Percentiles rank a stretch among this genome's conserved stretches.
These are phyloP conservation scores for Tetrapisispora iriomotensis DNA, from an alignment of 805 yeast species.

Conservation along the genomic window DNA sequence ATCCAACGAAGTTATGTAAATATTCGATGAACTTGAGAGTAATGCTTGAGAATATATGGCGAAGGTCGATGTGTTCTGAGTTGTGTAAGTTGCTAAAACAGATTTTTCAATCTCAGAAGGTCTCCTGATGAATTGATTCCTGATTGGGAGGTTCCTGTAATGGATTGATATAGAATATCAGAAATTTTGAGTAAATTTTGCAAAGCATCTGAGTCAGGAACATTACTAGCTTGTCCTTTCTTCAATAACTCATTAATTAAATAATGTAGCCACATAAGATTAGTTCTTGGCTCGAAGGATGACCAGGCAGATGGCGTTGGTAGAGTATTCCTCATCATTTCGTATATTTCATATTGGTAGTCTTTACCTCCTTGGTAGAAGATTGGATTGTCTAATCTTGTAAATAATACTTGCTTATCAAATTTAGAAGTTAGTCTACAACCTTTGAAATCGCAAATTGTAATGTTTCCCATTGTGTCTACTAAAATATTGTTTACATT, in stretches of 20 bases:
- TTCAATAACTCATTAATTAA: slow-evolving; percentile 15
- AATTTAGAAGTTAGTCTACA: slow-evolving; percentile 31
- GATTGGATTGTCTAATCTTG: slow-evolving; percentile 55
- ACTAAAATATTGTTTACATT: slow-evolving; percentile 57
- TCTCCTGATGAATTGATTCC: slow-evolving; percentile 2
- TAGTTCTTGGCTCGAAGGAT: slow-evolving; percentile 35
- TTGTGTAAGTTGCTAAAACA: not conserved
- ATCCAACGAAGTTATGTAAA: no score
- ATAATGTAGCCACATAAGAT: slow-evolving; percentile 57
- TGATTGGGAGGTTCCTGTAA: not conserved
- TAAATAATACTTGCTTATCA: slow-evolving; percentile 27
- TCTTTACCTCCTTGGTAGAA: slow-evolving; percentile 54
- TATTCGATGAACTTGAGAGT: no score
- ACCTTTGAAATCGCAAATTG: slow-evolving; percentile 49
- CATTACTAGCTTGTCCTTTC: not conserved
- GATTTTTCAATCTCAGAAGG: slow-evolving; percentile 1
- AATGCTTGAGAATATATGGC: no score
- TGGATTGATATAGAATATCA: not conserved
- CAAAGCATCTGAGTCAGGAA: not conserved
- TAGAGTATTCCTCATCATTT: slow-evolving; percentile 38
- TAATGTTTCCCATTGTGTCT: slow-evolving; percentile 32
- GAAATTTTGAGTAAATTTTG: not conserved
- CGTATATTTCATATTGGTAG: slow-evolving; percentile 52
- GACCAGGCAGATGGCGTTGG: slow-evolving; percentile 19
- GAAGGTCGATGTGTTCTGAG: no score